Evolutionary conservation across 352 stramenopile genomes (phyloP).

Genomic region (Halophytophthora batemanensis): DNA sequence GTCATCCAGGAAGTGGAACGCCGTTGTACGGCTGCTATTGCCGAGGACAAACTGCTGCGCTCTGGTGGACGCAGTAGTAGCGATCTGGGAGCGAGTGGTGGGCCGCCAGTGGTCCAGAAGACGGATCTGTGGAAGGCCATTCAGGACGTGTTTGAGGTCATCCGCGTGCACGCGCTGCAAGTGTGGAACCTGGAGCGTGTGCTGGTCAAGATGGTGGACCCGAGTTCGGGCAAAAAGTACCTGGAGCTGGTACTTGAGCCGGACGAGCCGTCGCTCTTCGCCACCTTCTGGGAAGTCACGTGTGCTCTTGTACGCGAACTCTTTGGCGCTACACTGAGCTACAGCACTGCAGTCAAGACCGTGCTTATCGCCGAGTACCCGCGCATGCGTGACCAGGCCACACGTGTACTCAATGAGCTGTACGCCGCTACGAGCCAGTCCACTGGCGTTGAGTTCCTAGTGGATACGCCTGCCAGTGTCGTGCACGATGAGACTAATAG

Average conservation of each 20-base stretch:
- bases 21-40: conserved; percentile 51
- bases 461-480: conserved; percentile 7
- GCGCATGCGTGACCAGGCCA: conserved; percentile 74
- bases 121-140: conserved; percentile 79
- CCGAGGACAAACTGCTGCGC: conserved; percentile 59
- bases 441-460: conserved; percentile 21
- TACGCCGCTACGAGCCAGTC: conserved; percentile 48
- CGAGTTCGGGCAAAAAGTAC: conserved; percentile 43
- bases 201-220: conserved; percentile 71
- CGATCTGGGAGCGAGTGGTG: conserved; percentile 24
- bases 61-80: conserved; percentile 12
- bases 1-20: conserved; percentile 81
- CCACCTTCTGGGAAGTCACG: conserved; percentile 85
- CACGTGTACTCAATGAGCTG: conserved; percentile 58
- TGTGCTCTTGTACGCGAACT: conserved; percentile 75
- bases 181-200: conserved; percentile 88
- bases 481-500: background rate
- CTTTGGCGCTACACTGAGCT: conserved; percentile 56
- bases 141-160: conserved; percentile 72
- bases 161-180: conserved; percentile 66
- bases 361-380: conserved; percentile 77
- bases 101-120: conserved; percentile 43
- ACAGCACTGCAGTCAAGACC: conserved; percentile 56
- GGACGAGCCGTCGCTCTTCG: conserved; percentile 78
- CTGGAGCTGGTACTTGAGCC: conserved; percentile 65